Percentiles rank a stretch among this genome's conserved stretches.
Conservation (phyloP, 2,329 filamentous ascomycete genomes). For the Penicillium polonicum region DNA sequence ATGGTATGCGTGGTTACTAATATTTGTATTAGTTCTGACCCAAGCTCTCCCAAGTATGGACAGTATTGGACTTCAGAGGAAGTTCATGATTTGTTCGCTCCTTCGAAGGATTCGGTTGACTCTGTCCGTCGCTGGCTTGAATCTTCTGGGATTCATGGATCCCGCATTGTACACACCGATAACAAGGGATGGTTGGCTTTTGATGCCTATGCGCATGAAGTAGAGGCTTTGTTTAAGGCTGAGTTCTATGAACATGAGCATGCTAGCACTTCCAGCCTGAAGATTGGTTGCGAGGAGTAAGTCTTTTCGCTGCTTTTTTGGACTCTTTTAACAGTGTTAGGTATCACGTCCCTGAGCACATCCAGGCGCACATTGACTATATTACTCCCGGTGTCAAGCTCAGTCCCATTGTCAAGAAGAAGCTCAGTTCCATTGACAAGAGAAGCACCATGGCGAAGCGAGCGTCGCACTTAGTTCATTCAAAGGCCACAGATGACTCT, state of each 20-base stretch:
- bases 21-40: slow-evolving; percentile 36
- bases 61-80: slow-evolving; percentile 46
- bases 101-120: slow-evolving; percentile 47
- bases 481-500: slow-evolving; percentile 8
- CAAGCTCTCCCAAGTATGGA: slow-evolving; percentile 43
- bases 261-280: slow-evolving; percentile 28
- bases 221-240: slow-evolving; percentile 54
- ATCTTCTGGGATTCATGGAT: slow-evolving; percentile 50
- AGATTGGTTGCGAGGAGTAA: slow-evolving; percentile 40
- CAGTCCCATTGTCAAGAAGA: slow-evolving; percentile 34
- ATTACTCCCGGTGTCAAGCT: slow-evolving; percentile 57
- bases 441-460: slow-evolving; percentile 25
- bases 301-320: slow-evolving; percentile 18
- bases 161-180: slow-evolving; percentile 51
- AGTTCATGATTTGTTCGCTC: slow-evolving; percentile 46
- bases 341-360: slow-evolving; percentile 52
- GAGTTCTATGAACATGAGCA: slow-evolving; percentile 55
- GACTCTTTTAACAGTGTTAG: slow-evolving; percentile 10
- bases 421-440: slow-evolving; percentile 38
- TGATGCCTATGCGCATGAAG: slow-evolving; percentile 54
- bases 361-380: slow-evolving; percentile 55
- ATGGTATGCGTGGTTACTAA: background rate
- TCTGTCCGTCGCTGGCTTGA: slow-evolving; percentile 56
- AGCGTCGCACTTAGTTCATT: slow-evolving; percentile 18
- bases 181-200: slow-evolving; percentile 57